These are phyloP conservation scores for Blastobotrys elegans DNA, from an alignment of 1,139 yeast species.

Conservation along the genomic window DNA sequence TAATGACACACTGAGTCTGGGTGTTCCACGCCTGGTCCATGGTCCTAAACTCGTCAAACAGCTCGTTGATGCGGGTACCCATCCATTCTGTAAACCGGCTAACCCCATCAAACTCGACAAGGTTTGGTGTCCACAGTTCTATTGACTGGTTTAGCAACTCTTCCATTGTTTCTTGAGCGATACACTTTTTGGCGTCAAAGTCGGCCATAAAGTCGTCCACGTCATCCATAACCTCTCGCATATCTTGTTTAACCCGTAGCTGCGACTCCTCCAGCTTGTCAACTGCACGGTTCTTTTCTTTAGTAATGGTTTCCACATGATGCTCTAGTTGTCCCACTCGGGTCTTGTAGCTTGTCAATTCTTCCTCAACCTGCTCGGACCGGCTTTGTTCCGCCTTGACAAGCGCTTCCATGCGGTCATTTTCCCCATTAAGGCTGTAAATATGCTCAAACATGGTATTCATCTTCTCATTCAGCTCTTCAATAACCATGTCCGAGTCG, in stretches of 20 bases:
- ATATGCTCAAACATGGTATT: slow-evolving; percentile 25
- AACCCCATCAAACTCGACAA: background rate
- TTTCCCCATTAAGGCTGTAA: background rate
- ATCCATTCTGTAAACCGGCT: background rate
- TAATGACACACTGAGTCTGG: background rate
- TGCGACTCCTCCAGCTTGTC: background rate
- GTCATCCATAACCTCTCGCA: background rate
- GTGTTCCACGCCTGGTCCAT: background rate
- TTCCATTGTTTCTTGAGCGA: background rate
- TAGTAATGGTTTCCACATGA: background rate
- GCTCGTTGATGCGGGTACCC: too few relatives aligned
- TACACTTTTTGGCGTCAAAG: background rate
- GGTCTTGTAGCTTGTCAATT: too few relatives aligned
- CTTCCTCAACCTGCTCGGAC: too few relatives aligned
- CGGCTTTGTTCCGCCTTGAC: too few relatives aligned
- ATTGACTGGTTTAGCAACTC: background rate
- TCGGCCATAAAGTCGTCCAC: background rate
- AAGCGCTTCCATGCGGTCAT: background rate
- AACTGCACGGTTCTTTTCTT: background rate
- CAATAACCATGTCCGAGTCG: slow-evolving; percentile 18
- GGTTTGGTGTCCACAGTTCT: background rate
- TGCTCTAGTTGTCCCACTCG: too few relatives aligned
- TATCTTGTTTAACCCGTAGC: background rate
- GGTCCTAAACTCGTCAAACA: background rate
- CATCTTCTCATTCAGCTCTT: slow-evolving; percentile 29